These are phyloP conservation scores for Ascoidea rubescens DNA, from an alignment of 805 yeast genomes.

Conservation along the genomic window DNA sequence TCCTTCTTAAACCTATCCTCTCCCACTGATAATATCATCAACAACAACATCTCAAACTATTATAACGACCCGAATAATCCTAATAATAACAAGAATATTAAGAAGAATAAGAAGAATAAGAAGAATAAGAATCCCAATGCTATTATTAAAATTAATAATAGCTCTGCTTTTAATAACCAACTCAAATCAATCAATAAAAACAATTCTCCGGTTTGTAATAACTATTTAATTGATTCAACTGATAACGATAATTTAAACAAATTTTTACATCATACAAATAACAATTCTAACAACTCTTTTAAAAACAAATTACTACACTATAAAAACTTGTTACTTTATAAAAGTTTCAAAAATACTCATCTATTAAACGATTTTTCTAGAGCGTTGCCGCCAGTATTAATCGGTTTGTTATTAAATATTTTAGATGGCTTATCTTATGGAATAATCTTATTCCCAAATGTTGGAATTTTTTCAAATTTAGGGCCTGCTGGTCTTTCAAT, in stretches of 20 bases:
- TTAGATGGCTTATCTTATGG: constrained; percentile 93
- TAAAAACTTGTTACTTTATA: not conserved
- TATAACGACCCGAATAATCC: not conserved
- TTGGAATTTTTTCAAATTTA: constrained; percentile 56
- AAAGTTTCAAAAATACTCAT: not conserved
- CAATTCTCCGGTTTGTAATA: too few relatives aligned
- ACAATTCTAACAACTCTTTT: not conserved
- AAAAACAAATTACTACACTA: too few relatives aligned
- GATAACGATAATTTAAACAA: not conserved
- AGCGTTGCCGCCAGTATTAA: constrained; percentile 57
- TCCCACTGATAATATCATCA: too few relatives aligned
- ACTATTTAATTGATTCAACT: not conserved
- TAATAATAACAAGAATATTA: too few relatives aligned
- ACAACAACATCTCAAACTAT: too few relatives aligned
- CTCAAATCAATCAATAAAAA: too few relatives aligned
- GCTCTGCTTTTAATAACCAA: too few relatives aligned
- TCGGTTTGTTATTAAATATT: constrained; percentile 76
- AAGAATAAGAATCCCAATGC: too few relatives aligned
- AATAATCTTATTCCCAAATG: constrained; percentile 94
- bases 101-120: too few relatives aligned
- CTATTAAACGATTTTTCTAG: constrained; percentile 1
- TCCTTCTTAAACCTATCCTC: not conserved
- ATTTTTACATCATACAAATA: not conserved
- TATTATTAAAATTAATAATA: too few relatives aligned
- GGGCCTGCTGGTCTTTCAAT: constrained; percentile 87